These are phyloP conservation scores for Lathyrus tuberosus DNA, from an alignment of 306 rosid species.

Conservation along the genomic window DNA sequence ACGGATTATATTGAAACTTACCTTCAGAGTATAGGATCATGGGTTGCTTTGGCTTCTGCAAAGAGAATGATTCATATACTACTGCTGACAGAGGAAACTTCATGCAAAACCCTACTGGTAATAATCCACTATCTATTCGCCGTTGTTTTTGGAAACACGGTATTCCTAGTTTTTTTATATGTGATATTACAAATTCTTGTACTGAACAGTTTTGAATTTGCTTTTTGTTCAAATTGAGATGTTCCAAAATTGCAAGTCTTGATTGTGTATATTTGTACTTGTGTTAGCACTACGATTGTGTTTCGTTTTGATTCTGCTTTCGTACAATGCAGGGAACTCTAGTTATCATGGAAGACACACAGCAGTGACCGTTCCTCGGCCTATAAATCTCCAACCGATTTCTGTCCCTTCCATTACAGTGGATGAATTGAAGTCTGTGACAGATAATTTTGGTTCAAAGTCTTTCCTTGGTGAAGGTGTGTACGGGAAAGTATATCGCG, in stretches of 20 bases:
- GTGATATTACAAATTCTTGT: neutral
- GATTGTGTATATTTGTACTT: neutral
- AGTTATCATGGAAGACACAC: slow-evolving; percentile 51
- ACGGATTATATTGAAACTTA: slow-evolving; percentile 22
- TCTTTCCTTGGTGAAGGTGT: slow-evolving; percentile 81
- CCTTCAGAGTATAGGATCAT: slow-evolving; percentile 50
- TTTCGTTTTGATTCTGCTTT: slow-evolving; percentile 16
- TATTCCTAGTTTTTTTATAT: neutral
- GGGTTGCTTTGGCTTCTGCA: slow-evolving; percentile 84
- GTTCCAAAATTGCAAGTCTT: neutral
- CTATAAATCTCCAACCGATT: slow-evolving; percentile 60
- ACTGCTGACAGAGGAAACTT: slow-evolving; percentile 48
- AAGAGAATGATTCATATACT: slow-evolving; percentile 49
- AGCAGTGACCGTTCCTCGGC: slow-evolving; percentile 38
- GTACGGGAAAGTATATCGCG: slow-evolving; percentile 75
- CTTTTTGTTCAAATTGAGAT: slow-evolving; percentile 7
- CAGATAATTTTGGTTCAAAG: slow-evolving; percentile 72
- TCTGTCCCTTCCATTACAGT: slow-evolving; percentile 65
- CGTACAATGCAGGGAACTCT: slow-evolving; percentile 47
- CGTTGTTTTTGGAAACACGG: neutral
- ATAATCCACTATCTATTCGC: neutral
- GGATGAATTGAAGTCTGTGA: slow-evolving; percentile 67
- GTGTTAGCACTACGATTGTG: neutral
- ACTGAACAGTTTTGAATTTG: slow-evolving; percentile 16
- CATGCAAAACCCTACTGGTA: slow-evolving; percentile 53